Base-by-base conservation (phyloP, 1,139 yeast genomes). In the Hansenula lynferdii region DNA sequence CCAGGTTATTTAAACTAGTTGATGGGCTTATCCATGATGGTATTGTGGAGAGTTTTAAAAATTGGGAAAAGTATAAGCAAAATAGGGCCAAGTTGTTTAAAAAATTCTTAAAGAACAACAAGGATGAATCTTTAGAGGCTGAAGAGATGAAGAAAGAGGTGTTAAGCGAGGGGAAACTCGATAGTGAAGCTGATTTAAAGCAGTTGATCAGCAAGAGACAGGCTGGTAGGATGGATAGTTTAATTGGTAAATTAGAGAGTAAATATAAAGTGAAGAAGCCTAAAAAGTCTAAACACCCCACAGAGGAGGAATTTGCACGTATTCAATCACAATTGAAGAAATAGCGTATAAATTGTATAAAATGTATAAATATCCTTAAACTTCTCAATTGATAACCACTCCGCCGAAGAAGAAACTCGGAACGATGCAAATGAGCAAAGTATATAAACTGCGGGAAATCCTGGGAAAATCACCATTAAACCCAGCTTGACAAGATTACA, bases 91-190 rank as follows among this genome's bases (percentile, higher is more conserved):
- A 70, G 37, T 60, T 69, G 56, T 72, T 72, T 38, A 65, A 64
- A 53, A 72, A 68, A 52, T 65, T 68, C 58, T 51, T 67, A 45
- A 70, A 68, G 43, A 66, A 66, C 38, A 64, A 78, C 35, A 70
- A 71, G 17, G 65, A 69, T 42, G 87, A 84, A 52, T 90, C 90
- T 0, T 65, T 69, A 42, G 86, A 83, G 51, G 95, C 94, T 0
- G 83, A 75, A 42, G 73, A 70, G 48, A 61, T 79, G 49, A 76
- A 80, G 45, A 64, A 67, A 43, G 66, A 69, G 49, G 60, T 82
- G 27, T 70, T 73, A 36, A 60, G 61, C 32, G 45, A 55, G 17
- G 47, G 49, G 31, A 48, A 42, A 12, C 31, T 42, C 8, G 55
- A 50, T 27, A 62, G 58, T 10, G 76, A 72, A 40, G 63, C 57